phyloP scores from a whole-genome alignment of 2,329 filamentous ascomycete species.

The Karstenula rhodostoma region DNA sequence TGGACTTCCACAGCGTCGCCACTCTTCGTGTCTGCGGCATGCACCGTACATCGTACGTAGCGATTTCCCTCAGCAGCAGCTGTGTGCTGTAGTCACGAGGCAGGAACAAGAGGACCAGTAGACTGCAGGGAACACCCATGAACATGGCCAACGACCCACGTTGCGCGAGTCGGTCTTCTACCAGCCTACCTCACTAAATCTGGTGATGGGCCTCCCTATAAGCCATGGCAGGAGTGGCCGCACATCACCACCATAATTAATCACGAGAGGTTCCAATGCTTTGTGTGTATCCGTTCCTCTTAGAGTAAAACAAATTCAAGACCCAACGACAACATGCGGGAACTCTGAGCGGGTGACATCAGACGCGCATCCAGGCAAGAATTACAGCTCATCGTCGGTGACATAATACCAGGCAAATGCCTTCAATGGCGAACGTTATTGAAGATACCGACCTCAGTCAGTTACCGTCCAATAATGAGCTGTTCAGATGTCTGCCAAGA shows the following conservation, averaged over 20 bases:
- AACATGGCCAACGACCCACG: not conserved
- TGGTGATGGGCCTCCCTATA: no score
- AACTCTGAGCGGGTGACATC: not conserved
- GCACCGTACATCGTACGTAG: not conserved
- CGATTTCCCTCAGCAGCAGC: not conserved
- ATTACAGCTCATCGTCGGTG: not conserved
- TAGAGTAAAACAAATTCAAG: no score
- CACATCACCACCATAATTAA: no score
- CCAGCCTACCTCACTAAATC: no score
- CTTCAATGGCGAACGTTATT: no score
- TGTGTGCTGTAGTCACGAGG: slow-evolving; percentile 3
- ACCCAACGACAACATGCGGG: not conserved
- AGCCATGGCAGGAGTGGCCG: no score
- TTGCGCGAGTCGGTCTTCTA: not conserved
- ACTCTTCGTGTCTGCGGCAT: not conserved
- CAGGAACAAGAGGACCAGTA: not conserved
- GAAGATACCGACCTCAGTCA: no score
- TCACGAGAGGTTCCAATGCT: no score
- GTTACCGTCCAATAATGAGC: not conserved
- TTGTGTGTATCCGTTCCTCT: no score
- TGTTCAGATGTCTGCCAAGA: not conserved
- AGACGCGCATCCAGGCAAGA: no score
- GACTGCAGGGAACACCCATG: not conserved
- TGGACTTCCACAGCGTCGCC: no score
- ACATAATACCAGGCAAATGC: not conserved